phyloP scores from a whole-genome alignment of 2,329 filamentous ascomycete genomes.

The Aciculosporium take region DNA sequence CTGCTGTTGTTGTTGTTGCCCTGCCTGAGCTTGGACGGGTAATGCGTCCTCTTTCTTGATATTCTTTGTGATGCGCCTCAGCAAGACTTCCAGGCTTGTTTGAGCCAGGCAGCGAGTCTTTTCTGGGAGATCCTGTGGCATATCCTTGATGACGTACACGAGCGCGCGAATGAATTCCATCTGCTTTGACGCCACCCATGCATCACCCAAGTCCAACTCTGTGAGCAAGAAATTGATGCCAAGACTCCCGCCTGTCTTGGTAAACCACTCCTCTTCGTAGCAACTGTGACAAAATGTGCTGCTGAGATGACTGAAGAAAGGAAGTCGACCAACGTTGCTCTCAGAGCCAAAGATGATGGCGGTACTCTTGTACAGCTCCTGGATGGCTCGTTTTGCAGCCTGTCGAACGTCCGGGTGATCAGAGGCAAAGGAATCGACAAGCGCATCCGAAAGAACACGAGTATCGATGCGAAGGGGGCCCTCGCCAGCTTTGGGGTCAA shows the following conservation, averaged over 20 bases:
- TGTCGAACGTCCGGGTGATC: slow-evolving; percentile 70
- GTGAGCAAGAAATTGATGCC: slow-evolving; percentile 83
- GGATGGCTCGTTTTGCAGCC: slow-evolving; percentile 64
- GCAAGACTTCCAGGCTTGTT: slow-evolving; percentile 64
- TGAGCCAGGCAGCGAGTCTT: slow-evolving; percentile 75
- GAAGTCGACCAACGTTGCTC: slow-evolving; percentile 56
- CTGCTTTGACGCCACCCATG: slow-evolving; percentile 71
- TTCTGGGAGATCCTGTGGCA: slow-evolving; percentile 84
- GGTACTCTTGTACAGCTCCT: slow-evolving; percentile 63
- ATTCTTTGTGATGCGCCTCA: slow-evolving; percentile 64
- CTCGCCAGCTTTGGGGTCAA: slow-evolving; percentile 75
- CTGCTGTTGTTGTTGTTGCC: slow-evolving; percentile 31
- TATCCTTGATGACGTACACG: slow-evolving; percentile 96
- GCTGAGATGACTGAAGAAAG: slow-evolving; percentile 73
- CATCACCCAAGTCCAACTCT: slow-evolving; percentile 68
- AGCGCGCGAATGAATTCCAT: slow-evolving; percentile 82
- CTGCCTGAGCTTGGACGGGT: slow-evolving; percentile 22
- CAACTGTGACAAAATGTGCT: slow-evolving; percentile 86
- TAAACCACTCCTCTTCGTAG: slow-evolving; percentile 97
- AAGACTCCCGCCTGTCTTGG: slow-evolving; percentile 80
- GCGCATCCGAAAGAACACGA: slow-evolving; percentile 73
- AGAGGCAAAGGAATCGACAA: slow-evolving; percentile 80
- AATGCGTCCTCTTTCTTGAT: slow-evolving; percentile 60
- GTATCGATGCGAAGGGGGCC: slow-evolving; percentile 77
- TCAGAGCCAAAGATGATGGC: slow-evolving; percentile 65